A percentile compares a stretch with the other conserved stretches of the same genome.
Evolutionary conservation across 1,284 basidiomycete species (phyloP).

Genomic region (Peniophora sp.): DNA sequence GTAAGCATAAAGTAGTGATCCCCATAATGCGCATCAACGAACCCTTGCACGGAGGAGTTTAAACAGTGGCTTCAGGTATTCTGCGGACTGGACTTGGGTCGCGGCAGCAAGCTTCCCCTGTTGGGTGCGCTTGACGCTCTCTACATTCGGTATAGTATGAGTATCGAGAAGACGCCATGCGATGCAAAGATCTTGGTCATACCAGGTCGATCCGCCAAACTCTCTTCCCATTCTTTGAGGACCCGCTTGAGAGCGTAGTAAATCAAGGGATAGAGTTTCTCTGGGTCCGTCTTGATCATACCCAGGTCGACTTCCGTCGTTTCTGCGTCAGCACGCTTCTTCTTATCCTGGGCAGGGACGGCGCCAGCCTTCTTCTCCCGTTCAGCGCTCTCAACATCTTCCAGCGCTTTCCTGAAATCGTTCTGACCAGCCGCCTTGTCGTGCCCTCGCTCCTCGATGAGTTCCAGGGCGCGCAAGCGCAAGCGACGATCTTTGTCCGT

Average conservation of each 20-base stretch:
- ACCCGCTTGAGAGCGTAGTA: conserved; percentile 94
- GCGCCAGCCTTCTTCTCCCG: conserved; percentile 57
- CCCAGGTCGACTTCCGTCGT: conserved; percentile 70
- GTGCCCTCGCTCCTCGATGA: conserved; percentile 84
- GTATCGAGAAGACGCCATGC: conserved; percentile 6
- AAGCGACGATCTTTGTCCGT: conserved; percentile 89
- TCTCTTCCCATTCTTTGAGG: conserved; percentile 93
- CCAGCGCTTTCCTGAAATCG: conserved; percentile 91
- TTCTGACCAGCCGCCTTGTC: conserved; percentile 78
- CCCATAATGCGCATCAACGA: conserved; percentile 22
- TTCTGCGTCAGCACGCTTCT: conserved; percentile 54
- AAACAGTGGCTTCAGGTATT: conserved; percentile 96
- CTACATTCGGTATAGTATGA: conserved; percentile 23
- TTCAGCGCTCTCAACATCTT: conserved; percentile 84
- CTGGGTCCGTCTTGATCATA: conserved; percentile 87
- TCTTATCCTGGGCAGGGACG: conserved; percentile 32
- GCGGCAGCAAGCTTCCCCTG: conserved; percentile 94
- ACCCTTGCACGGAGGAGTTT: conserved; percentile 82
- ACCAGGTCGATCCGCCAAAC: conserved; percentile 89
- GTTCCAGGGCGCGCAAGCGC: conserved; percentile 85
- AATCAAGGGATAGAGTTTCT: conserved; percentile 94
- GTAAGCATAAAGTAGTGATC: background rate
- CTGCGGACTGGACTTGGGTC: conserved; percentile 91
- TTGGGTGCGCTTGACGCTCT: conserved; percentile 74
- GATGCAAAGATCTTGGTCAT: conserved; percentile 11